Conservation (phyloP, 2,329 filamentous ascomycete species). For the Penicillium sp. region DNA sequence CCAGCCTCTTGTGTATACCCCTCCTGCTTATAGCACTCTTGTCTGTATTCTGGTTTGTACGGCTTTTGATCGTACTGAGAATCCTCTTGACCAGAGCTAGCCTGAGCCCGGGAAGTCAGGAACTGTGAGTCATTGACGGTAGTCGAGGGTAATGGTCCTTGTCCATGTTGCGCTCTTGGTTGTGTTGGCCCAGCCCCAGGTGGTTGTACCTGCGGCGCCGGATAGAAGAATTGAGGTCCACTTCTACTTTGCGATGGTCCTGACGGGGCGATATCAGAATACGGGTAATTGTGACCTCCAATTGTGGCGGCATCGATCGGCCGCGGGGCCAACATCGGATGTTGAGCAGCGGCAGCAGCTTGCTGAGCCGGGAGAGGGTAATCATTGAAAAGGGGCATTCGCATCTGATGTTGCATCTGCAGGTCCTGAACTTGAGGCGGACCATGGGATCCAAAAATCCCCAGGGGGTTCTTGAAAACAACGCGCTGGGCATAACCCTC, state of each 20-base stretch:
- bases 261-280: slow-evolving; percentile 1
- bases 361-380: slow-evolving; percentile 27
- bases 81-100: not conserved
- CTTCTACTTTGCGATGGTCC: slow-evolving; percentile 2
- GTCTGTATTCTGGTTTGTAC: too few relatives aligned
- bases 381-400: slow-evolving; percentile 18
- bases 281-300: slow-evolving; percentile 11
- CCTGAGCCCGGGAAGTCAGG: not conserved
- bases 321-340: slow-evolving; percentile 36
- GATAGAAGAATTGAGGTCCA: slow-evolving; percentile 18
- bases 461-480: slow-evolving; percentile 42
- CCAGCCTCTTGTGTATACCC: not conserved
- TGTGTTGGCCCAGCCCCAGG: slow-evolving; percentile 11
- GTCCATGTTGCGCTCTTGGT: not conserved
- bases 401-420: slow-evolving; percentile 22
- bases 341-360: slow-evolving; percentile 30
- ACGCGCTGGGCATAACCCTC: slow-evolving; percentile 44
- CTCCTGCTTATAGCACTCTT: not conserved
- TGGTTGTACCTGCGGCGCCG: slow-evolving; percentile 9
- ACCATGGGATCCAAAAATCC: slow-evolving; percentile 29
- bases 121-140: not conserved
- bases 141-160: not conserved
- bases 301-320: slow-evolving; percentile 17
- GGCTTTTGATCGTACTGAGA: not conserved
- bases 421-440: slow-evolving; percentile 18